phyloP scores from a whole-genome alignment of 164 flowering plant genomes.

The Nymphaea colorata region DNA sequence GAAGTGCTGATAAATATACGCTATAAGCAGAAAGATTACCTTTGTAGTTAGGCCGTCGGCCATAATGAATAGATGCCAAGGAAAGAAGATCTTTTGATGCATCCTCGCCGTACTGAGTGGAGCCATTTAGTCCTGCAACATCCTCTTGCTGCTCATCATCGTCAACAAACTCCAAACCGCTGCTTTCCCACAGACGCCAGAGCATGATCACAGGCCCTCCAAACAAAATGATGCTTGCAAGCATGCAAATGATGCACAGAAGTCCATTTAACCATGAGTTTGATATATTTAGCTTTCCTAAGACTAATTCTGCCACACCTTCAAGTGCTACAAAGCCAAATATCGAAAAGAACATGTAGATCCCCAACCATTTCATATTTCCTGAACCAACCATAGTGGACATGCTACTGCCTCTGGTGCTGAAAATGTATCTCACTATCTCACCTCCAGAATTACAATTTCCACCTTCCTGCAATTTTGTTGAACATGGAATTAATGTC shows the following conservation, averaged over 20 bases:
- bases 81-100: not conserved
- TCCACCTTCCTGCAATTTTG: too few relatives aligned
- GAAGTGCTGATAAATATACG: too few relatives aligned
- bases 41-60: not conserved
- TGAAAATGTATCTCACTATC: too few relatives aligned
- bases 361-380: constrained; percentile 55
- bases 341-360: constrained; percentile 42
- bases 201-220: constrained; percentile 60
- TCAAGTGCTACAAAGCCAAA: constrained; percentile 38
- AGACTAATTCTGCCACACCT: constrained; percentile 12
- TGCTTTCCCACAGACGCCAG: constrained; percentile 63
- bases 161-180: constrained; percentile 17
- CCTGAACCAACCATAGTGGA: constrained; percentile 86
- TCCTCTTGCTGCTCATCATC: constrained; percentile 2
- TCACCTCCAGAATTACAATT: too few relatives aligned
- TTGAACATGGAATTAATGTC: too few relatives aligned
- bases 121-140: constrained; percentile 7
- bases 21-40: not conserved
- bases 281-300: constrained; percentile 22
- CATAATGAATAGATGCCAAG: not conserved
- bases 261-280: constrained; percentile 80
- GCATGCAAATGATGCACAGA: constrained; percentile 51
- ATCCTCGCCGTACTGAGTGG: constrained; percentile 5
- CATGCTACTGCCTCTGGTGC: constrained; percentile 24
- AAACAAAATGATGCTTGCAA: constrained; percentile 42